Conservation (phyloP, 495 filamentous ascomycete genomes). For the Hyaloscypha finlandica region DNA sequence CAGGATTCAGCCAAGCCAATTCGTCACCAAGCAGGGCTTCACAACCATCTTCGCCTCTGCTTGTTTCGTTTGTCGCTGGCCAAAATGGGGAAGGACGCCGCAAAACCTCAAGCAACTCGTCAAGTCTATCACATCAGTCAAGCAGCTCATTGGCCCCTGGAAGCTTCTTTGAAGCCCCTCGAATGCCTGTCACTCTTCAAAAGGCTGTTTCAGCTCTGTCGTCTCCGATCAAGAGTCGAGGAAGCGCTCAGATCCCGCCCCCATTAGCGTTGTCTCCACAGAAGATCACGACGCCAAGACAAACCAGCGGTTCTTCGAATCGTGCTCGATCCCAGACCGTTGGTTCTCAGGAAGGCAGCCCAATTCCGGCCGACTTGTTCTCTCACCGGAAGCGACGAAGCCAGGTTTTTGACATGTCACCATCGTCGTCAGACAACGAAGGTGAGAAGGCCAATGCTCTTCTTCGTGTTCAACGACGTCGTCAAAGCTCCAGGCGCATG, state of each 20-base stretch:
- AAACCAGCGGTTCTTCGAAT: slow-evolving; percentile 45
- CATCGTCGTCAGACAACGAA: slow-evolving; percentile 97
- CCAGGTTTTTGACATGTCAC: slow-evolving; percentile 94
- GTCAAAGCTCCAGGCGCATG: slow-evolving; percentile 88
- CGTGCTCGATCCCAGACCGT: slow-evolving; percentile 89
- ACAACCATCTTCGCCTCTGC: slow-evolving; percentile 90
- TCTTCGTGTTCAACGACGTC: slow-evolving; percentile 87
- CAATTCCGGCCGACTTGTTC: slow-evolving; percentile 65
- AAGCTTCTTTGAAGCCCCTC: slow-evolving; percentile 69
- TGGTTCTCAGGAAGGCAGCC: slow-evolving; percentile 88
- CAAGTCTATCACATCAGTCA: slow-evolving; percentile 78
- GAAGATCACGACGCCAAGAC: slow-evolving; percentile 48
- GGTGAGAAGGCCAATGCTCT: slow-evolving; percentile 87
- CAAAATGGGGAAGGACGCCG: slow-evolving; percentile 55
- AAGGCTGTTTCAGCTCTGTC: slow-evolving; percentile 62
- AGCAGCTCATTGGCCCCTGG: slow-evolving; percentile 71
- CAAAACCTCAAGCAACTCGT: slow-evolving; percentile 84
- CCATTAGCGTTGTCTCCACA: slow-evolving; percentile 52
- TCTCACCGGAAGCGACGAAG: slow-evolving; percentile 89
- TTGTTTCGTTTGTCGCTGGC: slow-evolving; percentile 92
- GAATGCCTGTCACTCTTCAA: slow-evolving; percentile 59
- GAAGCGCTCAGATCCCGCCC: slow-evolving; percentile 45
- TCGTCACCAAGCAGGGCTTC: slow-evolving; percentile 85
- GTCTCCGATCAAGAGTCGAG: slow-evolving; percentile 75
- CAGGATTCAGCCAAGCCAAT: slow-evolving; percentile 72